phyloP scores from a whole-genome alignment of 2,329 filamentous ascomycete genomes.

The Aspergillus vadensis region DNA sequence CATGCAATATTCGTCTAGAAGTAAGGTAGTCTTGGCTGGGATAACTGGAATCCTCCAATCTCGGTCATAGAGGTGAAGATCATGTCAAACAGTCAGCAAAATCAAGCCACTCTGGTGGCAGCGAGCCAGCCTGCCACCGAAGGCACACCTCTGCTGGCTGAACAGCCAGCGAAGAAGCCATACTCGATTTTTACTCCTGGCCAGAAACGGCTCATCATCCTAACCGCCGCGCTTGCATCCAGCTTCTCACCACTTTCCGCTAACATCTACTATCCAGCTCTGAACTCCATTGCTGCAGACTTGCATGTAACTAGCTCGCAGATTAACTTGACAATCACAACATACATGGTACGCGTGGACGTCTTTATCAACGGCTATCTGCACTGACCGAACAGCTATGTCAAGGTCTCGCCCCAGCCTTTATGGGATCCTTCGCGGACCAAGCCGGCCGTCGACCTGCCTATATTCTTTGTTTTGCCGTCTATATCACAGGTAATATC shows the following conservation, averaged over 20 bases:
- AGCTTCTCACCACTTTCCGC: constrained; percentile 47
- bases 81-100: too few species aligned
- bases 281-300: constrained; percentile 36
- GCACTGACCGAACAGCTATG: constrained; percentile 39
- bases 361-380: not conserved
- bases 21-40: too few species aligned
- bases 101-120: too few species aligned
- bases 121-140: constrained; percentile 10
- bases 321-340: constrained; percentile 35
- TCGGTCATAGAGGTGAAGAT: too few species aligned
- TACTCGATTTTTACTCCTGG: constrained; percentile 37
- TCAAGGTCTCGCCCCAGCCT: constrained; percentile 54
- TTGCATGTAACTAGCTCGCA: constrained; percentile 28
- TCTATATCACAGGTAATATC: constrained; percentile 48
- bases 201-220: constrained; percentile 41
- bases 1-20: too few species aligned
- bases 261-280: constrained; percentile 49
- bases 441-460: constrained; percentile 51
- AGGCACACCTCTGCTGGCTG: constrained; percentile 22
- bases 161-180: not conserved
- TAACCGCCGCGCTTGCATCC: constrained; percentile 42
- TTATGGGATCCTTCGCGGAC: constrained; percentile 52
- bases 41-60: too few species aligned
- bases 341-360: constrained; percentile 32
- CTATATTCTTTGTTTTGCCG: constrained; percentile 49